Conservation (phyloP, 2,329 filamentous ascomycete species). For the Aspergillus fumigatiaffinis region DNA sequence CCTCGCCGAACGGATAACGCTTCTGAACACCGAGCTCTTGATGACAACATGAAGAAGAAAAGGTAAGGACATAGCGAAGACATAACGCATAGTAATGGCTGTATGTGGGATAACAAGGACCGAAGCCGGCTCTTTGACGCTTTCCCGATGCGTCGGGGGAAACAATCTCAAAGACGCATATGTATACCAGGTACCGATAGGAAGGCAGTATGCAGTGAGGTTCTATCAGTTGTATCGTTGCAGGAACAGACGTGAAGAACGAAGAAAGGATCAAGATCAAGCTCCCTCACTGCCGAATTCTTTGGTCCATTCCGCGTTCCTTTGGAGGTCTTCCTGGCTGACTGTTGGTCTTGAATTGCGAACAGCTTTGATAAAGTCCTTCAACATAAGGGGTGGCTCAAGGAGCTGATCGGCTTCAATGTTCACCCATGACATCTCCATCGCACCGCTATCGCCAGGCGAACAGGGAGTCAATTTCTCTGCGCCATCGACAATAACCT, state of each 20-base stretch:
- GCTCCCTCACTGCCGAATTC: conserved; percentile 93
- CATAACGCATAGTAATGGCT: not conserved
- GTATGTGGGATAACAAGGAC: not conserved
- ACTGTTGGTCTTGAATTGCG: conserved; percentile 87
- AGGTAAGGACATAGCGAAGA: not conserved
- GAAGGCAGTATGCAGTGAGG: not conserved
- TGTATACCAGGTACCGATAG: not conserved
- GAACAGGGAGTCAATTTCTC: conserved; percentile 77
- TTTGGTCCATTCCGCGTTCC: conserved; percentile 88
- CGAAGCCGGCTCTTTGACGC: not conserved
- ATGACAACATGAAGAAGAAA: conserved; percentile 6
- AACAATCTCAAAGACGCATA: not conserved
- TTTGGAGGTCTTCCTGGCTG: conserved; percentile 75
- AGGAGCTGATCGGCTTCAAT: conserved; percentile 78
- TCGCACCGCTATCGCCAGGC: conserved; percentile 77
- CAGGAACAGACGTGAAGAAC: conserved; percentile 1
- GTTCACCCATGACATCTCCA: conserved; percentile 91
- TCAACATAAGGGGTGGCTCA: conserved; percentile 79
- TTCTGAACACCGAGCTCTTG: conserved; percentile 28
- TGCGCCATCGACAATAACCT: conserved; percentile 67
- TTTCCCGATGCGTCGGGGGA: not conserved
- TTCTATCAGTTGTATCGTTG: conserved; percentile 5
- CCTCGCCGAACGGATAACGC: conserved; percentile 20
- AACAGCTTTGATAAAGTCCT: conserved; percentile 92
- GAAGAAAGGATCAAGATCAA: conserved; percentile 25